Conservation (phyloP, 2,329 filamentous ascomycete species). For the Drechslerella dactyloides region DNA sequence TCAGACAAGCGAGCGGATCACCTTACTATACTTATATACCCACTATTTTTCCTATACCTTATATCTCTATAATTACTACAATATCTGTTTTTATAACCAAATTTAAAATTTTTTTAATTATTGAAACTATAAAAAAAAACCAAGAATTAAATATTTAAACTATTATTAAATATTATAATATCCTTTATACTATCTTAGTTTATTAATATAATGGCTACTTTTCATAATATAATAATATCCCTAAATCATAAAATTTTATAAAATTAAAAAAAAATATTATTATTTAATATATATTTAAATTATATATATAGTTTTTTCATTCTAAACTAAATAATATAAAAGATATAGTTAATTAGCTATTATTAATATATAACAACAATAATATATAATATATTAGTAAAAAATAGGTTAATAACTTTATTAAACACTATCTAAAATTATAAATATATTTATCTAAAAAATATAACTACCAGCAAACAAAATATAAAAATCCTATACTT, state of each 20-base stretch:
- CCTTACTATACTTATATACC: no score
- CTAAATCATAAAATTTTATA: no score
- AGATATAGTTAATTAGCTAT: slow-evolving; percentile 21
- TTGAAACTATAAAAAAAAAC: slow-evolving; percentile 9
- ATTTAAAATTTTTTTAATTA: neutral
- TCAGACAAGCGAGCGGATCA: no score
- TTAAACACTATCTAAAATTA: slow-evolving; percentile 7
- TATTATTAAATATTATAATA: slow-evolving; percentile 18
- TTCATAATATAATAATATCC: neutral
- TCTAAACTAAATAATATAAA: slow-evolving; percentile 40
- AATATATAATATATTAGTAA: slow-evolving; percentile 28
- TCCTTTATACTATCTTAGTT: no score
- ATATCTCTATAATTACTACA: no score
- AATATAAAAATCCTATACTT: neutral
- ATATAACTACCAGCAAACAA: neutral
- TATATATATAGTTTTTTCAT: slow-evolving; percentile 24
- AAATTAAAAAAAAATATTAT: no score
- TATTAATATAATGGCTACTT: slow-evolving; percentile 3
- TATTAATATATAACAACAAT: slow-evolving; percentile 10
- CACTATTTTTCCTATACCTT: no score
- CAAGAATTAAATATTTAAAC: slow-evolving; percentile 10
- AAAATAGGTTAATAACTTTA: slow-evolving; percentile 39
- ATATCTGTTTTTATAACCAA: neutral
- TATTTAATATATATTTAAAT: neutral
- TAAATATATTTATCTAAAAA: slow-evolving; percentile 15